These are phyloP conservation scores for Colletotrichum tropicale DNA, from an alignment of 2,329 filamentous ascomycete species.

Conservation along the genomic window DNA sequence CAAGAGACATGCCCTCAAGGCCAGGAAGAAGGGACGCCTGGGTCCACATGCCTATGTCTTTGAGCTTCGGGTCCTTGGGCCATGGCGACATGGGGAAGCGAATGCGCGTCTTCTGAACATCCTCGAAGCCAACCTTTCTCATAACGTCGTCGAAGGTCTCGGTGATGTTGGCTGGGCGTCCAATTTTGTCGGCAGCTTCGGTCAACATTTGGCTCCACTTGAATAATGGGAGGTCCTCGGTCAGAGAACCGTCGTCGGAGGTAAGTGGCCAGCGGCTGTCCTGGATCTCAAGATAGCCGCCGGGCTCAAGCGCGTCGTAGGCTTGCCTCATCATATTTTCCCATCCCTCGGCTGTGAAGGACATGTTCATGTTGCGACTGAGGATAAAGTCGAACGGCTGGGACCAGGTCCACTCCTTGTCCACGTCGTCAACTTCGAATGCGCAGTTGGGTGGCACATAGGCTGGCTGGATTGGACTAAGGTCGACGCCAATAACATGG, in stretches of 20 bases:
- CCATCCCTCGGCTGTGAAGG: slow-evolving; percentile 25
- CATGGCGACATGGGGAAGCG: slow-evolving; percentile 23
- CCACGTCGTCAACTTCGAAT: slow-evolving; percentile 34
- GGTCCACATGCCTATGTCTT: slow-evolving; percentile 35
- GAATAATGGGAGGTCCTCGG: slow-evolving; percentile 27
- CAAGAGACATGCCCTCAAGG: slow-evolving; percentile 33
- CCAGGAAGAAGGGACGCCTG: slow-evolving; percentile 12
- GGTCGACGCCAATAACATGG: slow-evolving; percentile 30
- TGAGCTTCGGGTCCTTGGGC: slow-evolving; percentile 35
- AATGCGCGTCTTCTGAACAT: neutral
- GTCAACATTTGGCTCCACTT: slow-evolving; percentile 31
- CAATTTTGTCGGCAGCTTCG: slow-evolving; percentile 28
- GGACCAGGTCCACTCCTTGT: slow-evolving; percentile 25
- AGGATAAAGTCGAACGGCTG: slow-evolving; percentile 36
- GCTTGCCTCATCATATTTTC: slow-evolving; percentile 19
- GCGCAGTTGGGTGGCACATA: slow-evolving; percentile 31
- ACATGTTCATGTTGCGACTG: slow-evolving; percentile 31
- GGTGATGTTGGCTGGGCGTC: slow-evolving; percentile 28
- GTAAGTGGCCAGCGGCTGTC: slow-evolving; percentile 29
- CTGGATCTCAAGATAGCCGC: slow-evolving; percentile 34
- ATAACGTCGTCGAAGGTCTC: fast-evolving
- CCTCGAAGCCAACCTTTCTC: neutral
- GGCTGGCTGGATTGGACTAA: slow-evolving; percentile 37
- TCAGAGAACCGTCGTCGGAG: slow-evolving; percentile 34
- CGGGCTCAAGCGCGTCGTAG: slow-evolving; percentile 30